Evolutionary conservation across 2,329 filamentous ascomycete genomes (phyloP).

Genomic region (Trichoderma simmonsii): DNA sequence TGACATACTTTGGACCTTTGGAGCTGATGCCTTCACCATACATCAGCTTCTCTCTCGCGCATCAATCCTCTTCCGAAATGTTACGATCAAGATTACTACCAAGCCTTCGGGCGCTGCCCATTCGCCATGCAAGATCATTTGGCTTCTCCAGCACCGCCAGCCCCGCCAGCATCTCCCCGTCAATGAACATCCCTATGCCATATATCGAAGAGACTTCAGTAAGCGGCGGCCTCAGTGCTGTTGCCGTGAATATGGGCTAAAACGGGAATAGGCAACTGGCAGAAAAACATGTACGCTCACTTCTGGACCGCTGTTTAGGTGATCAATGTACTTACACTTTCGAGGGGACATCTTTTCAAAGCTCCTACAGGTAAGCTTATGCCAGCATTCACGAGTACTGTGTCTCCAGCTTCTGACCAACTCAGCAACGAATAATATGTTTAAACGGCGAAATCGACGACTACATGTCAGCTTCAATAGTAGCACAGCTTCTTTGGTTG

Average conservation of each 20-base stretch:
- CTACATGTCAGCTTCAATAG: conserved; percentile 84
- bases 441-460: conserved; percentile 91
- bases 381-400: not conserved
- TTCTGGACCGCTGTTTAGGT: not conserved
- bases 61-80: conserved; percentile 21
- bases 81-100: conserved; percentile 30
- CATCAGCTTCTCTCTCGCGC: conserved; percentile 1
- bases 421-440: conserved; percentile 85
- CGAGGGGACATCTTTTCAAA: conserved; percentile 80
- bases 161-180: conserved; percentile 28
- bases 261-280: conserved; percentile 61
- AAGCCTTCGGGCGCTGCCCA: conserved; percentile 35
- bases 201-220: conserved; percentile 51
- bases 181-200: conserved; percentile 51
- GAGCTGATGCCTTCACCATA: not conserved
- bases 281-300: conserved; percentile 68
- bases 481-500: conserved; percentile 94
- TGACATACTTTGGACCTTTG: not conserved
- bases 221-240: conserved; percentile 22
- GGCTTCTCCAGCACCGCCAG: conserved; percentile 38
- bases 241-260: conserved; percentile 24
- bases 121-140: conserved; percentile 40
- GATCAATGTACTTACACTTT: conserved; percentile 21
- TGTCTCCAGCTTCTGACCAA: not conserved
- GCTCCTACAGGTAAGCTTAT: conserved; percentile 60